phyloP scores from a whole-genome alignment of 192 early-diverging fungal genomes.

The Helicostylum pulchrum region DNA sequence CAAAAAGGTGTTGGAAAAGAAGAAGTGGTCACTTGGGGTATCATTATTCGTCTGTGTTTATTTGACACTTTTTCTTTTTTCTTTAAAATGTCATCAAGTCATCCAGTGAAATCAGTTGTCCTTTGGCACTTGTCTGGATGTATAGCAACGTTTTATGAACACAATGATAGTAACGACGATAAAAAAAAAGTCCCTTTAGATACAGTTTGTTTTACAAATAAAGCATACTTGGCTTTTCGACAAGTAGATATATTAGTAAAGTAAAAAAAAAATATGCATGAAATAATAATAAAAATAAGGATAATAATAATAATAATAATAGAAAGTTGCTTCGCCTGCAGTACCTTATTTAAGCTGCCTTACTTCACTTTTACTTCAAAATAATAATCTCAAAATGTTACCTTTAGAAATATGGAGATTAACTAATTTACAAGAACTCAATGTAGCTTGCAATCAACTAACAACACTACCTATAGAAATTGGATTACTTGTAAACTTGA shows the following conservation, averaged over 20 bases:
- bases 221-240: constrained; percentile 13
- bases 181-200: constrained; percentile 1
- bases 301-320: neutral
- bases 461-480: constrained; percentile 29
- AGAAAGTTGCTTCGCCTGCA: constrained; percentile 37
- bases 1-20: too few relatives aligned
- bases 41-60: too few relatives aligned
- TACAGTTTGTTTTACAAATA: constrained; percentile 17
- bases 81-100: too few relatives aligned
- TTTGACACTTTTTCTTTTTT: too few relatives aligned
- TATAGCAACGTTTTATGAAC: constrained; percentile 22
- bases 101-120: constrained; percentile 19
- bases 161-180: neutral
- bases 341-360: constrained; percentile 31
- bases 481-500: constrained; percentile 21
- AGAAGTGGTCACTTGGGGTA: too few relatives aligned
- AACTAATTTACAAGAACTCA: constrained; percentile 27
- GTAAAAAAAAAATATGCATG: neutral
- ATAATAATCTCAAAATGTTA: constrained; percentile 31
- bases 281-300: neutral
- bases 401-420: constrained; percentile 33
- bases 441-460: constrained; percentile 33
- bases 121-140: constrained; percentile 29
- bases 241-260: constrained; percentile 21
- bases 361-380: constrained; percentile 26